These are phyloP conservation scores for Penicillium alfredii DNA, from an alignment of 495 filamentous ascomycete genomes.

Conservation along the genomic window DNA sequence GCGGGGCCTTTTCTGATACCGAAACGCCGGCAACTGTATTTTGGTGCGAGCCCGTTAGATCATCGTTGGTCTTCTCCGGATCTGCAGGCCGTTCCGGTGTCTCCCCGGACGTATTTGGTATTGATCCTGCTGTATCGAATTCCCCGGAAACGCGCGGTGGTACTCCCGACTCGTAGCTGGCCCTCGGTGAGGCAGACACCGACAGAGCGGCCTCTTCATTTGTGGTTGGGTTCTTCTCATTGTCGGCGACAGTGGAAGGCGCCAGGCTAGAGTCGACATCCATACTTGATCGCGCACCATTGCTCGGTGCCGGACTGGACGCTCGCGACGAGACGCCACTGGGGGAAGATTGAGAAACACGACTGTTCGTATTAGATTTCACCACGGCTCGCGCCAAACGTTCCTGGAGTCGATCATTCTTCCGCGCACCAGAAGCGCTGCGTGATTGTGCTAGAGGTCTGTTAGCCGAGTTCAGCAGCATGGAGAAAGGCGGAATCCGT, in stretches of 20 bases:
- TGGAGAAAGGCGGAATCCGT: conserved; percentile 1
- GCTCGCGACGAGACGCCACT: conserved; percentile 28
- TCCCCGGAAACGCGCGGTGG: conserved; percentile 33
- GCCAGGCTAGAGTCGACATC: conserved; percentile 30
- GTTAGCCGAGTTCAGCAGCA: conserved; percentile 15
- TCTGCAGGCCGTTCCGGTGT: conserved; percentile 5
- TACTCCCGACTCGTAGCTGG: conserved; percentile 29
- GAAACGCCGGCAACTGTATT: conserved; percentile 1
- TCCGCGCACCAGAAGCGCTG: conserved; percentile 44
- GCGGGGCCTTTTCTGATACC: conserved; percentile 12
- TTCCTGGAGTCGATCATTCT: conserved; percentile 80
- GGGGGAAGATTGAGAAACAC: conserved; percentile 29
- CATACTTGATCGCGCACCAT: conserved; percentile 33
- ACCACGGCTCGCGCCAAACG: conserved; percentile 66
- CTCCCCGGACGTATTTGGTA: conserved; percentile 13
- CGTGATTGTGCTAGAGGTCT: conserved; percentile 42
- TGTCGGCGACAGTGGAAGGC: conserved; percentile 15
- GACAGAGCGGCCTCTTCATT: conserved; percentile 8
- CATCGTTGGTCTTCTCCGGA: conserved; percentile 6
- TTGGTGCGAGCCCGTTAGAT: conserved; percentile 7
- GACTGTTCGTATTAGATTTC: conserved; percentile 30
- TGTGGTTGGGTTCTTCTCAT: conserved; percentile 6
- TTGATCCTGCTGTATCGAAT: conserved; percentile 9
- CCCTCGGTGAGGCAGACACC: conserved; percentile 10
- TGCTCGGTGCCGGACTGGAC: conserved; percentile 31